These are phyloP conservation scores for Pichia sp. DNA, from an alignment of 1,139 yeast genomes.

Conservation along the genomic window DNA sequence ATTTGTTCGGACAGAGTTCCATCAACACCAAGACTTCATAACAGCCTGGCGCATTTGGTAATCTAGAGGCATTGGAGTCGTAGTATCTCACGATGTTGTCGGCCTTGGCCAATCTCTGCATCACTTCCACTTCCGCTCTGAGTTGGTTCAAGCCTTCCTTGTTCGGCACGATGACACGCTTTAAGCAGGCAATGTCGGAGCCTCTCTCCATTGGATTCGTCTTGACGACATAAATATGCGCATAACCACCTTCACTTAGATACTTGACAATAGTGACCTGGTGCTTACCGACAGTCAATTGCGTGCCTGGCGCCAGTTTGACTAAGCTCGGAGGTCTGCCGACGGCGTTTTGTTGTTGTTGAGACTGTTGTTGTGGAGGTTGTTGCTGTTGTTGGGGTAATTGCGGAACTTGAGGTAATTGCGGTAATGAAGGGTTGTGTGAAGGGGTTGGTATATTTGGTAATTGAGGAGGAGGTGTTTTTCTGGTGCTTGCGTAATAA, in stretches of 20 bases:
- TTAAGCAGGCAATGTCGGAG: slow-evolving; percentile 59
- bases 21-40: slow-evolving; percentile 89
- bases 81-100: slow-evolving; percentile 82
- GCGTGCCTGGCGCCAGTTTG: slow-evolving; percentile 30
- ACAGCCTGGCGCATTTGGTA: slow-evolving; percentile 36
- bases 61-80: slow-evolving; percentile 93
- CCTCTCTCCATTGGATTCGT: slow-evolving; percentile 38
- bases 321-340: slow-evolving; percentile 17
- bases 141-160: slow-evolving; percentile 65
- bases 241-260: slow-evolving; percentile 44
- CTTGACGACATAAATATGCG: slow-evolving; percentile 58
- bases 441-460: not conserved
- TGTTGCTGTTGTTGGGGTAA: slow-evolving; percentile 1
- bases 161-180: slow-evolving; percentile 73
- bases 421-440: not conserved
- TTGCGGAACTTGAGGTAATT: slow-evolving; percentile 3
- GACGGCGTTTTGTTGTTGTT: not conserved
- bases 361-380: not conserved
- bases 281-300: slow-evolving; percentile 32
- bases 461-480: slow-evolving; percentile 6
- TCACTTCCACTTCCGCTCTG: slow-evolving; percentile 79
- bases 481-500: not conserved
- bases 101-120: slow-evolving; percentile 77
- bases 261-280: slow-evolving; percentile 30
- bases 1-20: slow-evolving; percentile 90